Conservation (phyloP, 139 green algal genomes). For the Coelastrella sp. region DNA sequence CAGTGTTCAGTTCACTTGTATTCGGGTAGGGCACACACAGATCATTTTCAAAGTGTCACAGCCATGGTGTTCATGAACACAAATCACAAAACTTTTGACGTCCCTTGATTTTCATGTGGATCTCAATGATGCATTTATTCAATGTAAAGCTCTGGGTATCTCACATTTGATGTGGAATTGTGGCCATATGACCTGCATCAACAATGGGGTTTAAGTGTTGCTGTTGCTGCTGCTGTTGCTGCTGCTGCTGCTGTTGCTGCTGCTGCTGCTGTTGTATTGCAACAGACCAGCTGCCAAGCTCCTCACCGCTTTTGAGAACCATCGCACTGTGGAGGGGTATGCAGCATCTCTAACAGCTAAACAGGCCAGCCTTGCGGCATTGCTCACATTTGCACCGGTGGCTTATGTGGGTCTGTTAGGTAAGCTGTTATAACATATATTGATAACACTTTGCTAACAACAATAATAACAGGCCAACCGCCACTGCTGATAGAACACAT, state of each 20-base stretch:
- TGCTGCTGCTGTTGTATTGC: neutral
- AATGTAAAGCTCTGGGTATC: too few species aligned
- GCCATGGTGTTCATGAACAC: neutral
- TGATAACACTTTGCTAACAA: too few species aligned
- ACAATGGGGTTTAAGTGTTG: too few species aligned
- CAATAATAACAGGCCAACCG: too few species aligned
- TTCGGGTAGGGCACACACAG: conserved; percentile 1
- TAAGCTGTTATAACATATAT: neutral
- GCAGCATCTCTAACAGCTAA: conserved; percentile 23
- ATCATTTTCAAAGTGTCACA: too few species aligned
- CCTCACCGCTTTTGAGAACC: conserved; percentile 7
- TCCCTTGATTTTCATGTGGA: too few species aligned
- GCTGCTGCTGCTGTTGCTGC: conserved; percentile 17
- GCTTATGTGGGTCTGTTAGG: conserved; percentile 24
- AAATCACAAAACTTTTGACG: too few species aligned
- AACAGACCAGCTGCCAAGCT: conserved; percentile 4
- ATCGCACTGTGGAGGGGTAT: conserved; percentile 11
- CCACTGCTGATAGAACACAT: too few species aligned
- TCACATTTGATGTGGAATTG: too few species aligned
- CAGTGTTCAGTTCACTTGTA: neutral
- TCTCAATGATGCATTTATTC: too few species aligned
- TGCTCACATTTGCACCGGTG: conserved; percentile 19
- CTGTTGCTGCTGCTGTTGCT: conserved; percentile 40
- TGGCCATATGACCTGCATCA: too few species aligned
- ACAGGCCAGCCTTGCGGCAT: neutral